Percentiles rank a stretch among this genome's conserved stretches.
Evolutionary conservation across 805 yeast species (phyloP).

Genomic region (Yarrowia sp.): DNA sequence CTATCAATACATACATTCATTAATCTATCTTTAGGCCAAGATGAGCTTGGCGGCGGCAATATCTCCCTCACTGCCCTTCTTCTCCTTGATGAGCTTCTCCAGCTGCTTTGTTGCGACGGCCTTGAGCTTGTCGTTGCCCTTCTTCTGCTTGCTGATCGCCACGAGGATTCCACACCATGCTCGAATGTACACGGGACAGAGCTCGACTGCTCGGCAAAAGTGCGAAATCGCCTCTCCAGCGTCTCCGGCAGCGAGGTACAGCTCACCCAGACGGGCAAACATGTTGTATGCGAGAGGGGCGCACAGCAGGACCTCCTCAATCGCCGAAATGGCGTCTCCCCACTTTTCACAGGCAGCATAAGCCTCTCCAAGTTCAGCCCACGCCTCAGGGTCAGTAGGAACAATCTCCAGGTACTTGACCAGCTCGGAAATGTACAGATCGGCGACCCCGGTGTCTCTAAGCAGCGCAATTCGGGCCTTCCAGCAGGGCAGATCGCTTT

Average conservation of each 20-base stretch:
- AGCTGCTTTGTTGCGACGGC: slow-evolving; percentile 53
- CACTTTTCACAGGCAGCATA: slow-evolving; percentile 68
- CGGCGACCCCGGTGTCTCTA: slow-evolving; percentile 46
- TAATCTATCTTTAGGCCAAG: slow-evolving; percentile 9
- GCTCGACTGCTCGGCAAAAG: slow-evolving; percentile 75
- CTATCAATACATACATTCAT: background rate
- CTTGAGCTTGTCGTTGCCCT: slow-evolving; percentile 49
- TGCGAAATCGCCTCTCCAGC: slow-evolving; percentile 52
- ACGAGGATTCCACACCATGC: slow-evolving; percentile 76
- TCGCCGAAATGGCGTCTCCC: slow-evolving; percentile 69
- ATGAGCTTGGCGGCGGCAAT: slow-evolving; percentile 30
- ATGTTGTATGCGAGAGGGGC: slow-evolving; percentile 74
- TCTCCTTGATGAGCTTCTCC: slow-evolving; percentile 48
- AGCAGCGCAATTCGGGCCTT: slow-evolving; percentile 50
- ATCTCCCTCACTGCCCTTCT: slow-evolving; percentile 21
- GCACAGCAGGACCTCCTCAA: slow-evolving; percentile 71
- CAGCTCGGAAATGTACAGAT: slow-evolving; percentile 63
- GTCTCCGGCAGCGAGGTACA: slow-evolving; percentile 45
- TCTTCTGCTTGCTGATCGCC: slow-evolving; percentile 48
- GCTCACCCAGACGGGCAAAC: slow-evolving; percentile 68
- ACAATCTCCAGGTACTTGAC: slow-evolving; percentile 62
- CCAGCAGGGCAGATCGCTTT: slow-evolving; percentile 45
- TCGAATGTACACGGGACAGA: slow-evolving; percentile 69
- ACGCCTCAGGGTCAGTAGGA: slow-evolving; percentile 78
- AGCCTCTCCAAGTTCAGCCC: slow-evolving; percentile 78